Evolutionary conservation across 257 asterid genomes (phyloP), one percentile per base, ranked within the genome.

Genomic region (Solanum chilense): DNA sequence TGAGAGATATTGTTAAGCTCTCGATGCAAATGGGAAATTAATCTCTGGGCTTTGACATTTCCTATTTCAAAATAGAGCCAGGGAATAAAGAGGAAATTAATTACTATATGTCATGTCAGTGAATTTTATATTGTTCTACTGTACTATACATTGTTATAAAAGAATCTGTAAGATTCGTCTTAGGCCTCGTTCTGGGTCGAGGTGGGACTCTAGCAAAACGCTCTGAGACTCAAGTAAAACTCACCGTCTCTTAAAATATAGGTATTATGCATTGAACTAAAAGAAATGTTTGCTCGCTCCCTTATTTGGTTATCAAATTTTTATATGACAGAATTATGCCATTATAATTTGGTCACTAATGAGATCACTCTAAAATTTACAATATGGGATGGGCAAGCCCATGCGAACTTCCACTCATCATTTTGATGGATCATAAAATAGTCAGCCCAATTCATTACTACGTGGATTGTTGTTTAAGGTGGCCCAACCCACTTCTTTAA

Each of bases 171-270:
- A 37, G 39, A 37, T 37, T 37, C 7, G 39, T 37, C 1, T 37
- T 1, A 6, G 1, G 39, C 1, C 39, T 37, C 39, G 39, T 37
- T 5, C 0, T 37, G 39, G 39, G 39, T 37, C 7, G 7, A 0
- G 2, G 0, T 37, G 7, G 0, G 1, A 0, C 7, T 37, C 39
- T 37, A 37, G 39, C 39, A 37, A 37, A 35, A 37, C 2, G 39
- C 39, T 37, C 0, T 37, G 39, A 37, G 39, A 37, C 7, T 37
- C 1, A 1, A 5, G 39, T 6, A 37, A 37, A 37, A 37, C 39
- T 37, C 39, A 1, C 39, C 1, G 7, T 6, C 39, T 37, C 39
- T 37, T 5, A 37, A 37, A 37, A 37, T 37, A 37, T 7, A 37
- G 39, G 39, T 37, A 37, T 37, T 37, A 37, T 37, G 7, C 39